Percentiles rank a stretch among this genome's conserved stretches.
These are phyloP conservation scores for Fusarium udum DNA, from an alignment of 2,329 filamentous ascomycete genomes.

Conservation along the genomic window DNA sequence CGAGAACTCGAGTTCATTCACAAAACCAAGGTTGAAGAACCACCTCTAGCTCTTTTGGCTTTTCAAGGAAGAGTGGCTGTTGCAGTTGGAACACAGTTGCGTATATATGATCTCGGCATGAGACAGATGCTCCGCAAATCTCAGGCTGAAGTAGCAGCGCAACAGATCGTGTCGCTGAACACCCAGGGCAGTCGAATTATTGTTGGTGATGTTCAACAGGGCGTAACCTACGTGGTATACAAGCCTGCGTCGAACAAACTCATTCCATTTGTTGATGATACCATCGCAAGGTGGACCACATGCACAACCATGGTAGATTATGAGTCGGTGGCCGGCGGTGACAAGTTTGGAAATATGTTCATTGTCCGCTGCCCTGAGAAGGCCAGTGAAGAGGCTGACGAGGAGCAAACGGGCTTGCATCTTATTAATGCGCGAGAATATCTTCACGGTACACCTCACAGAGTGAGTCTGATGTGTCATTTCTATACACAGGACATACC, in stretches of 20 bases:
- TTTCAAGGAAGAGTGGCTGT: constrained; percentile 92
- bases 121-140: constrained; percentile 92
- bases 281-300: constrained; percentile 88
- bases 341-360: constrained; percentile 98
- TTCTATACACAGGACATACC: constrained; percentile 93
- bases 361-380: constrained; percentile 88
- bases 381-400: constrained; percentile 88
- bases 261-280: constrained; percentile 93
- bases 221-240: constrained; percentile 91
- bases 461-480: constrained; percentile 85
- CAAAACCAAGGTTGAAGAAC: constrained; percentile 91
- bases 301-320: constrained; percentile 96
- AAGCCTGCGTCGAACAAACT: constrained; percentile 91
- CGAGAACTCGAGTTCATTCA: constrained; percentile 92
- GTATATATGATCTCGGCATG: constrained; percentile 93
- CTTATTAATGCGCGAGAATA: constrained; percentile 91
- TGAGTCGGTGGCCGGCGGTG: constrained; percentile 91
- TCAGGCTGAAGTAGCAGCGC: constrained; percentile 80
- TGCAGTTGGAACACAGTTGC: constrained; percentile 83
- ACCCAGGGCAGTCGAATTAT: constrained; percentile 92
- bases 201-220: constrained; percentile 92
- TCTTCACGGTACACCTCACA: constrained; percentile 86
- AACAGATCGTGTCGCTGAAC: constrained; percentile 87
- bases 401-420: constrained; percentile 89
- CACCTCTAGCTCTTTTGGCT: constrained; percentile 86